Evolutionary conservation across 2,329 filamentous ascomycete species (phyloP).

Genomic region (Colletotrichum tropicale): DNA sequence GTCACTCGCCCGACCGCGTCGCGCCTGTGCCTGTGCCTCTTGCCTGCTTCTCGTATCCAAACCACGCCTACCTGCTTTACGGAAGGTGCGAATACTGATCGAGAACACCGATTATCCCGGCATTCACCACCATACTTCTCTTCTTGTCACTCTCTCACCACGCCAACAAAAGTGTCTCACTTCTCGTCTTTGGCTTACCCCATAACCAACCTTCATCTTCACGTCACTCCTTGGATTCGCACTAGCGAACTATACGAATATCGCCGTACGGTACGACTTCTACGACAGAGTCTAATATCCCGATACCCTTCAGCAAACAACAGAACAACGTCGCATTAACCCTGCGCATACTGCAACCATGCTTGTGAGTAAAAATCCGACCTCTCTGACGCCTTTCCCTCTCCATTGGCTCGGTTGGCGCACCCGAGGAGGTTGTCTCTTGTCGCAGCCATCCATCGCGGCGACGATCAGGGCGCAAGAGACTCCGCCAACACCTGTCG

Average conservation of each 20-base stretch:
- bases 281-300: not conserved
- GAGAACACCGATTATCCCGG: constrained; percentile 1
- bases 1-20: constrained; percentile 7
- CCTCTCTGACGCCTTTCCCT: not conserved
- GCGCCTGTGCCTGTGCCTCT: not conserved
- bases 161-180: not conserved
- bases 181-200: not conserved
- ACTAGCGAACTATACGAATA: not conserved
- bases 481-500: not conserved
- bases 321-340: not conserved
- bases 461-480: not conserved
- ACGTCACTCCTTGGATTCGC: constrained; percentile 7
- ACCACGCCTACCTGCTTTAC: not conserved
- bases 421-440: not conserved
- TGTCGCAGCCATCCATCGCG: not conserved
- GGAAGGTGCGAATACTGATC: not conserved
- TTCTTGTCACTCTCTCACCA: constrained; percentile 22
- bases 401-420: not conserved
- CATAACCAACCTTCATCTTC: constrained; percentile 1
- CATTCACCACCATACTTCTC: not conserved
- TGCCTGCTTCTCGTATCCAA: not conserved
- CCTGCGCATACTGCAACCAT: not conserved
- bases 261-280: not conserved
- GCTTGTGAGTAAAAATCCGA: constrained; percentile 8
- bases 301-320: not conserved